phyloP scores from a whole-genome alignment of 2,329 filamentous ascomycete species.

The Aspergillus awamori region DNA sequence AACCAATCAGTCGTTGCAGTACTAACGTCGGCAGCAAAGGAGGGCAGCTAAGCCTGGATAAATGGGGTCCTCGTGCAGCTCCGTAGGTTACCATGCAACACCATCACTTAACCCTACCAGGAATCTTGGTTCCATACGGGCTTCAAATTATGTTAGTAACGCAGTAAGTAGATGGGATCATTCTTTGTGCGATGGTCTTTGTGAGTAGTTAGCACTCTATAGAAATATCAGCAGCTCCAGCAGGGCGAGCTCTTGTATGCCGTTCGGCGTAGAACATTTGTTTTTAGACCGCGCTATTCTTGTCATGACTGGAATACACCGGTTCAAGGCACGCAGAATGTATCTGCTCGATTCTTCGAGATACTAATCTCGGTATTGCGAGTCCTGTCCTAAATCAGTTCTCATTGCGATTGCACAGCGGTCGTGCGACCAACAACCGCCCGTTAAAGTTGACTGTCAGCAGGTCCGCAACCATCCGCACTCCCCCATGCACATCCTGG shows the following conservation, averaged over 20 bases:
- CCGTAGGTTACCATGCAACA: background rate
- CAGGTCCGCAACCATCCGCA: background rate
- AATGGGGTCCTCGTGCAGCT: conserved; percentile 11
- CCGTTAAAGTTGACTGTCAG: conserved; percentile 1
- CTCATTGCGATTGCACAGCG: background rate
- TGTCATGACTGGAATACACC: no score
- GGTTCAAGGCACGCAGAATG: no score
- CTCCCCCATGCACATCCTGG: background rate
- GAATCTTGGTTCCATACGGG: background rate
- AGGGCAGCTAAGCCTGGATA: conserved; percentile 13
- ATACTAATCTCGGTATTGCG: background rate
- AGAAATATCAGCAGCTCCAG: no score
- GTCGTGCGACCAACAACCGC: background rate
- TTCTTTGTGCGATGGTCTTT: background rate
- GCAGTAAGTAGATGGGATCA: background rate
- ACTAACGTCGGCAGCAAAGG: conserved; percentile 5
- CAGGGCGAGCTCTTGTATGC: no score
- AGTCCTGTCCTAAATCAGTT: background rate
- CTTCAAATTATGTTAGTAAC: background rate
- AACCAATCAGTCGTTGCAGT: conserved; percentile 6
- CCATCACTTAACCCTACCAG: background rate
- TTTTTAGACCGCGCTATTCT: no score
- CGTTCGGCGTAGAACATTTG: no score
- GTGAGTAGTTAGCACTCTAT: background rate
- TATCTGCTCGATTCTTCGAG: background rate